Evolutionary conservation across 1,284 basidiomycete genomes (phyloP).

Genomic region (Trichosporon coremiiforme): DNA sequence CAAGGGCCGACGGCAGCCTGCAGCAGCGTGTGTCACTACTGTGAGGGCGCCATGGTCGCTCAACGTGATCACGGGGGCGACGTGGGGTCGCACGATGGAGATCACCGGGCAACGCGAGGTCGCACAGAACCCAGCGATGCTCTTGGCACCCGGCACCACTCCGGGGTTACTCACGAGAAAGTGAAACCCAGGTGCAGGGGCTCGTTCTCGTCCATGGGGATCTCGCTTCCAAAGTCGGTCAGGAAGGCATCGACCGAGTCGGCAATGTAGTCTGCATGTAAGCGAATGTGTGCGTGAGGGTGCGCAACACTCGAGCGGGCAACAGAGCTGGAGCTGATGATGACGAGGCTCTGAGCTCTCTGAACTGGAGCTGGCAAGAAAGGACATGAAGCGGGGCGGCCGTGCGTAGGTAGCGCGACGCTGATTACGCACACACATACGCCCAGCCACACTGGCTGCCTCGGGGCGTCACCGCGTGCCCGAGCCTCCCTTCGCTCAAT

Average conservation of each 20-base stretch:
- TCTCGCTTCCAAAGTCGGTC: constrained; percentile 64
- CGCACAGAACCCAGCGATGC: too few relatives aligned
- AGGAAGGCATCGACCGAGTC: constrained; percentile 93
- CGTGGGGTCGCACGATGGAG: neutral
- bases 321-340: too few relatives aligned
- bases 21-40: too few relatives aligned
- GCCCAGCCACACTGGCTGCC: neutral
- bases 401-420: too few relatives aligned
- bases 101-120: neutral
- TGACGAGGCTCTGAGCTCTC: too few relatives aligned
- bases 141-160: neutral
- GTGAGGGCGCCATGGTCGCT: neutral
- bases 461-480: neutral
- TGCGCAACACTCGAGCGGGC: too few relatives aligned
- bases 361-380: too few relatives aligned
- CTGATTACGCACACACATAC: neutral
- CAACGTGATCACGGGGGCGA: neutral
- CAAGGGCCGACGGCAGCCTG: too few relatives aligned
- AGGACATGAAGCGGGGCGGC: too few relatives aligned
- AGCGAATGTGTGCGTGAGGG: constrained; percentile 2
- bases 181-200: constrained; percentile 84
- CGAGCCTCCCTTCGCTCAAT: neutral
- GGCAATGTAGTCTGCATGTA: constrained; percentile 83
- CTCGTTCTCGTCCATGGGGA: constrained; percentile 50
- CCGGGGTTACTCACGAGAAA: constrained; percentile 63